A percentile compares a stretch with the other conserved stretches of the same genome.
Evolutionary conservation across 345 rosid species (phyloP).

Genomic region (Jatropha curcas): DNA sequence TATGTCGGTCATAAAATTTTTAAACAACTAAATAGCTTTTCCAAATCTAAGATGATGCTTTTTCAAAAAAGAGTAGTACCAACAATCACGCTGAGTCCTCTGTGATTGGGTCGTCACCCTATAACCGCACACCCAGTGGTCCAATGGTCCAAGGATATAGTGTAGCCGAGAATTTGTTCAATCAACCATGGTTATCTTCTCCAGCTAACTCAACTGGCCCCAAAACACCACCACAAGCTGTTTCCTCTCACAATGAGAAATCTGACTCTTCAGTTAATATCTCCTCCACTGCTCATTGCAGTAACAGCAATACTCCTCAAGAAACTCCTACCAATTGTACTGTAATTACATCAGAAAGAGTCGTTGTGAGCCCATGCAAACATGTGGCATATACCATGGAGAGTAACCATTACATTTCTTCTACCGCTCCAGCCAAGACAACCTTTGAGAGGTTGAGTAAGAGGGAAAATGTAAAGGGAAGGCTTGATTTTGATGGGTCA

Average conservation of each 20-base stretch:
- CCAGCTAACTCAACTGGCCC: conserved; percentile 54
- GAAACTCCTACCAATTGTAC: conserved; percentile 66
- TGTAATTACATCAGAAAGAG: conserved; percentile 61
- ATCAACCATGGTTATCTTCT: conserved; percentile 37
- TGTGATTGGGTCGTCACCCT: conserved; percentile 21
- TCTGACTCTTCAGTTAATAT: conserved; percentile 36
- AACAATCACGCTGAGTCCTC: no score
- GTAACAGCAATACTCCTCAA: conserved; percentile 42
- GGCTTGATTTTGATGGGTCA: conserved; percentile 79
- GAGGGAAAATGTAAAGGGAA: conserved; percentile 79
- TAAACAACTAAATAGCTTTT: no score
- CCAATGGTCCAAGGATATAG: conserved; percentile 38
- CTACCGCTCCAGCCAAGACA: conserved; percentile 69
- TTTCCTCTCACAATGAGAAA: conserved; percentile 37
- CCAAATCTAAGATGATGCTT: no score
- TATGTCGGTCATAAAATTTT: no score
- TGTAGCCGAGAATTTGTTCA: conserved; percentile 73
- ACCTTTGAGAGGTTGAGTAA: conserved; percentile 43
- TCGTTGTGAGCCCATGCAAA: conserved; percentile 72
- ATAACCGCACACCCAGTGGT: conserved; percentile 18
- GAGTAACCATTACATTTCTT: conserved; percentile 68
- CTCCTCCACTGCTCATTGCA: conserved; percentile 36
- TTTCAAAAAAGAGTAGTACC: no score
- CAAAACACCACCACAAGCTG: conserved; percentile 59
- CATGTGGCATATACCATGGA: conserved; percentile 57